Evolutionary conservation across 164 flowering plant genomes (phyloP).

Genomic region (Stephania yunnanensis): DNA sequence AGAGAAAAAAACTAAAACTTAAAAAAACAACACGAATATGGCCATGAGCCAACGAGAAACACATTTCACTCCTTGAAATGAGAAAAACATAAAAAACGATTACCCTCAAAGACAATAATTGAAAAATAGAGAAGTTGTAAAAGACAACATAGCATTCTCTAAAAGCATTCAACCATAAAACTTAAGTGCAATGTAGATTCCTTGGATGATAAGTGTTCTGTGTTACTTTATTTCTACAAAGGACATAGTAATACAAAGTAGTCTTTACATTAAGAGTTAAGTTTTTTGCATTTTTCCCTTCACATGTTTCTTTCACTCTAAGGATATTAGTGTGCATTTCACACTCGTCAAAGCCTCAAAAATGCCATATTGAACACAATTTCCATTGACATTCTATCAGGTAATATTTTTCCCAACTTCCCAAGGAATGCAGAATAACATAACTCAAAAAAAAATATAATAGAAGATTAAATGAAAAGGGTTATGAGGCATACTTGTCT

Average conservation of each 20-base stretch:
- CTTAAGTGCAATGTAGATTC: background rate
- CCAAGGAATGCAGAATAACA: background rate
- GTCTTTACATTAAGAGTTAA: background rate
- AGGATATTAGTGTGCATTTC: no score
- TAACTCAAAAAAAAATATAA: background rate
- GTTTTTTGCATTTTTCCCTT: background rate
- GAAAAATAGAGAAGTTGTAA: background rate
- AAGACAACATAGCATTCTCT: background rate
- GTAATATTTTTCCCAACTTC: background rate
- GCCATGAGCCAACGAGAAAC: background rate
- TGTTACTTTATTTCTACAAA: background rate
- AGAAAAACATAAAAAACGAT: background rate
- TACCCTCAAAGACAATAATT: background rate
- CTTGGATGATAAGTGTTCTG: background rate
- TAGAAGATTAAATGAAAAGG: conserved; percentile 1
- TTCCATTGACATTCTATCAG: background rate
- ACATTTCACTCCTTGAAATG: background rate
- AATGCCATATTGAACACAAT: background rate
- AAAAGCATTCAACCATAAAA: background rate
- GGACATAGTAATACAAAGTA: background rate
- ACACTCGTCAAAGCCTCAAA: background rate
- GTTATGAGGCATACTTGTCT: conserved; percentile 53
- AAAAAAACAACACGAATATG: background rate
- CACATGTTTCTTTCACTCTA: background rate
- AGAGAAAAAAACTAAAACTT: background rate